Evolutionary conservation across 1,284 basidiomycete species (phyloP).

Genomic region (Ceratobasidium papillatum): DNA sequence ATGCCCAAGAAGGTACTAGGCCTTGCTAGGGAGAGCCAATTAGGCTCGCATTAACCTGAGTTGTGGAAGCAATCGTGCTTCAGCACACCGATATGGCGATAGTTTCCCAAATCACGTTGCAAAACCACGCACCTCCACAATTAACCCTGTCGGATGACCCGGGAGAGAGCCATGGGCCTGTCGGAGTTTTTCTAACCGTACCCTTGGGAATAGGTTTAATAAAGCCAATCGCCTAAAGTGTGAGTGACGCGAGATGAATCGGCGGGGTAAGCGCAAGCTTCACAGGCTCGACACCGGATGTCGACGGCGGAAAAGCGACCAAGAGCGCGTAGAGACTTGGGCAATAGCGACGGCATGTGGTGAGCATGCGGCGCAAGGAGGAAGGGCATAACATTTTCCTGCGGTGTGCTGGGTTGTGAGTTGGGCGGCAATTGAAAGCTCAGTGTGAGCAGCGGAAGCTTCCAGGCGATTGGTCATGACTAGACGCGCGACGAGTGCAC

Average conservation of each 20-base stretch:
- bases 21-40: slow-evolving; percentile 32
- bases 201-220: slow-evolving; percentile 20
- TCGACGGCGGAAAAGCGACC: slow-evolving; percentile 28
- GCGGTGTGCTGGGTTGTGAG: slow-evolving; percentile 21
- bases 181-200: slow-evolving; percentile 37
- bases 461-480: slow-evolving; percentile 37
- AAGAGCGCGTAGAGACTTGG: slow-evolving; percentile 10
- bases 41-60: slow-evolving; percentile 26
- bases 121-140: slow-evolving; percentile 36
- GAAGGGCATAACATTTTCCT: slow-evolving; percentile 35
- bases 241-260: slow-evolving; percentile 28
- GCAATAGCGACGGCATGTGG: slow-evolving; percentile 19
- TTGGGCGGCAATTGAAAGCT: slow-evolving; percentile 36
- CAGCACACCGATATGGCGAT: slow-evolving; percentile 37
- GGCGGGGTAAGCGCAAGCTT: slow-evolving; percentile 25
- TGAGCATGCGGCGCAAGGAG: slow-evolving; percentile 30
- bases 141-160: slow-evolving; percentile 37
- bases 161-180: slow-evolving; percentile 4
- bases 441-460: slow-evolving; percentile 28
- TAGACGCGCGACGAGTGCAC: slow-evolving; percentile 32
- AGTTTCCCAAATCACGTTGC: slow-evolving; percentile 31
- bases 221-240: slow-evolving; percentile 35
- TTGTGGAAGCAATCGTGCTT: slow-evolving; percentile 28
- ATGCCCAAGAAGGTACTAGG: slow-evolving; percentile 20
- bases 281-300: slow-evolving; percentile 3